Evolutionary conservation across 495 filamentous ascomycete species (phyloP), one percentile per base, ranked within the genome.

Genomic region (Glonium stellatum): DNA sequence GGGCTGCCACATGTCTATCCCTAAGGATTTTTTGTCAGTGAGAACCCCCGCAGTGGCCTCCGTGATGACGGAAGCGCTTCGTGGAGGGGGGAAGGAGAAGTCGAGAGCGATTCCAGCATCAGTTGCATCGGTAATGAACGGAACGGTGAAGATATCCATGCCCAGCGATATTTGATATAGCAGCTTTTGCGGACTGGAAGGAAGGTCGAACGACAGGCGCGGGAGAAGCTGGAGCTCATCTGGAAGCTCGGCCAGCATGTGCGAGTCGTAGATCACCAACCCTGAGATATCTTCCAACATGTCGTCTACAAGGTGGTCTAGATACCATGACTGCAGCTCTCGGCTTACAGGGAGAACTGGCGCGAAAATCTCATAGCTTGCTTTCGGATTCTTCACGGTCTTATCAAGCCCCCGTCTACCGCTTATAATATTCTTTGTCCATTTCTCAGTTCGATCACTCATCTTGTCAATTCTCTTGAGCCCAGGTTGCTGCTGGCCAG

Each of bases 51-150:
- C 53, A 54, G n/a, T 9, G 18, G 11, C 13, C 12, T 49, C 56
- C 31, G 21, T 22, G 42, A 22, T 22, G 42, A 55, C 48, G 31
- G 55, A 18, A n/a, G n/a, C n/a, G 19, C 27, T 23, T 12, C 22
- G 10, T 21, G 78, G 73, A n/a, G 72, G 66, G 5, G 87, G 84
- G 69, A 97, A 96, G 35, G 77, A 69, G 65, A 98, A 97, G 31
- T 82, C 80, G 2, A 98, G 74, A 22, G 91, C 89, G 37, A 97
- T 83, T 4, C 93, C 93, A 21, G 87, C 83, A 71, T 98, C 92
- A 0, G 93, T 93, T 48, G 83, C 78, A 19, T 72, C 70, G 41
- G 79, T 81, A 23, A 95, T 68, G 67, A 97, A 92, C 3, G 87
- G 84, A 0, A 92, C 71, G 1, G 85, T 84, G 65, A 95, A 82